phyloP scores from a whole-genome alignment of 192 early-diverging fungal genomes.

The Piromyces sp. region DNA sequence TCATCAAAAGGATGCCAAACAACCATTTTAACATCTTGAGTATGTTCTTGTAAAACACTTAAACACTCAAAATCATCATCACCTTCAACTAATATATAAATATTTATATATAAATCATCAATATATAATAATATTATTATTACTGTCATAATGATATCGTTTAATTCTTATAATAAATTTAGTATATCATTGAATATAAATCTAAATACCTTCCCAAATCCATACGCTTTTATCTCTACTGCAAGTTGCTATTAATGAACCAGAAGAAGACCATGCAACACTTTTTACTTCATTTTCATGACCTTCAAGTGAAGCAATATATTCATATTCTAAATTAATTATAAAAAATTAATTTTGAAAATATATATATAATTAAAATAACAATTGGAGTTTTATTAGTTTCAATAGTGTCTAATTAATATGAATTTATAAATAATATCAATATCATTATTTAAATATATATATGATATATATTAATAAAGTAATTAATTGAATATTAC shows the following conservation, averaged over 20 bases:
- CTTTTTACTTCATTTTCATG: conserved; percentile 97
- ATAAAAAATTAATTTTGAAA: not conserved
- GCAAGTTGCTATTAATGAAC: conserved; percentile 78
- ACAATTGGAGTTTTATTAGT: too few species aligned
- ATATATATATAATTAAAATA: too few species aligned
- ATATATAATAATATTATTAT: too few species aligned
- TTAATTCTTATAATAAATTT: too few species aligned
- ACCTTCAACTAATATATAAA: not conserved
- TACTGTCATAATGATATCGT: too few species aligned
- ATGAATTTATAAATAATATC: too few species aligned
- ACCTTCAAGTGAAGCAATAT: conserved; percentile 83
- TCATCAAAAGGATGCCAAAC: conserved; percentile 78
- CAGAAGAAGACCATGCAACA: conserved; percentile 69
- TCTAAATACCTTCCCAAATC: conserved; percentile 78
- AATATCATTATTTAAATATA: too few species aligned
- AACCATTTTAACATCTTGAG: conserved; percentile 90
- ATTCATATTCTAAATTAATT: conserved; percentile 47
- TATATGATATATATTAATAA: too few species aligned
- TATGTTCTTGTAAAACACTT: conserved; percentile 85
- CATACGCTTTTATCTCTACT: conserved; percentile 93
- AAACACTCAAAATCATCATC: conserved; percentile 90
- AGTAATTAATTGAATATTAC: too few species aligned
- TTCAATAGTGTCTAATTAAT: too few species aligned
- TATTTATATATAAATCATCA: too few species aligned
- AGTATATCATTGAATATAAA: too few species aligned